Percentiles rank a stretch among this genome's conserved stretches.
Evolutionary conservation across 2,329 filamentous ascomycete genomes (phyloP).

Genomic region (Dryadomyces sulphureus): DNA sequence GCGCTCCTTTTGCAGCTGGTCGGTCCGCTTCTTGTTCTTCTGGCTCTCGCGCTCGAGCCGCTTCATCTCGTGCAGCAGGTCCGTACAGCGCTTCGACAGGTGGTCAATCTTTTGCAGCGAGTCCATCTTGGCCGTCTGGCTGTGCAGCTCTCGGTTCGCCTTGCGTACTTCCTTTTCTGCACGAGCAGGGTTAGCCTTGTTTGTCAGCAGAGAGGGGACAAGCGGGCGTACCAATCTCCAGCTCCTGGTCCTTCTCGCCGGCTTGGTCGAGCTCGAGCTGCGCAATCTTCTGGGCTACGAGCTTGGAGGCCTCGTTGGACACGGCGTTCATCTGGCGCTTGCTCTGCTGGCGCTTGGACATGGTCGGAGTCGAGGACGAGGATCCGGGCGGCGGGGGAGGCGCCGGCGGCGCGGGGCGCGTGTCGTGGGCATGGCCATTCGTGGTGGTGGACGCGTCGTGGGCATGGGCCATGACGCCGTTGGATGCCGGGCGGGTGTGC

Average conservation of each 20-base stretch:
- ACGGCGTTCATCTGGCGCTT: conserved; percentile 78
- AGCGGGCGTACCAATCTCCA: conserved; percentile 62
- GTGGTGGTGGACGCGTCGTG: conserved; percentile 16
- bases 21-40: conserved; percentile 90
- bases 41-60: conserved; percentile 83
- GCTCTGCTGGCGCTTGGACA: conserved; percentile 51
- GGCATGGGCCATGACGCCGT: conserved; percentile 15
- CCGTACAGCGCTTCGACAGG: conserved; percentile 79
- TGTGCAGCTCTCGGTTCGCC: conserved; percentile 79
- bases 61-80: conserved; percentile 89
- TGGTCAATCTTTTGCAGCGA: conserved; percentile 84
- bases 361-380: conserved; percentile 21
- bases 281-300: conserved; percentile 84
- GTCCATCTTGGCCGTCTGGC: conserved; percentile 81
- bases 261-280: conserved; percentile 89
- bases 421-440: conserved; percentile 22
- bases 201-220: neutral
- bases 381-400: conserved; percentile 20
- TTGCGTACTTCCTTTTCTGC: conserved; percentile 90
- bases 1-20: conserved; percentile 92
- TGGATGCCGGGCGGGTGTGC: conserved; percentile 15
- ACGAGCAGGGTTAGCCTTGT: too few species aligned
- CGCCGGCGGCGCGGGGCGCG: conserved; percentile 25
- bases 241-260: conserved; percentile 87
- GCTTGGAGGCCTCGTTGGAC: conserved; percentile 77